A percentile compares a stretch with the other conserved stretches of the same genome.
phyloP scores from a whole-genome alignment of 106 monocot genomes.

The Allium sativum region DNA sequence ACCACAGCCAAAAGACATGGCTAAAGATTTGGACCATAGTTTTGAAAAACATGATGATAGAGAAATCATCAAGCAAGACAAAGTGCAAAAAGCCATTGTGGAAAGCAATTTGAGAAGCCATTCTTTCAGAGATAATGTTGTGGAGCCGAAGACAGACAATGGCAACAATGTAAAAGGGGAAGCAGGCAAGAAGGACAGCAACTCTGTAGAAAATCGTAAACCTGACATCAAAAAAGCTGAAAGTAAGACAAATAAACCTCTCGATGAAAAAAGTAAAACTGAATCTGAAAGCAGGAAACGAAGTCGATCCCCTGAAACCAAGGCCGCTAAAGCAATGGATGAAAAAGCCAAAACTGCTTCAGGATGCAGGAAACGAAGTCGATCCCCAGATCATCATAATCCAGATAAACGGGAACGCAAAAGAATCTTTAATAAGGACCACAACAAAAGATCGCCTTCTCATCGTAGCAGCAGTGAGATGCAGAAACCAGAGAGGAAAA shows the following conservation, averaged over 20 bases:
- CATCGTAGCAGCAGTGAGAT: not conserved
- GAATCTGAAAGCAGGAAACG: too few species aligned
- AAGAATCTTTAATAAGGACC: not conserved
- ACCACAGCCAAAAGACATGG: not conserved
- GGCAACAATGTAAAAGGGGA: too few species aligned
- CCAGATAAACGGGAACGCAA: conserved; percentile 2
- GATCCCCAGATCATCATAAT: not conserved
- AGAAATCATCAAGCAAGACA: too few species aligned
- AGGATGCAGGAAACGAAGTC: conserved; percentile 6
- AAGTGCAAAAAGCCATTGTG: too few species aligned
- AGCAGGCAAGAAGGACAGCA: too few species aligned
- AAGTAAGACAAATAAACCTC: not conserved
- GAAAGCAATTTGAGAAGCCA: too few species aligned
- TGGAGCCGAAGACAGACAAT: too few species aligned
- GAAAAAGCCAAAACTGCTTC: not conserved
- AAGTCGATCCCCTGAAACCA: not conserved
- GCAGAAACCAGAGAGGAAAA: conserved; percentile 8
- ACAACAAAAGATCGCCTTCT: too few species aligned
- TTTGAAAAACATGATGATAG: not conserved
- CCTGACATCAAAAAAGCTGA: not conserved
- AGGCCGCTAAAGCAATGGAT: not conserved
- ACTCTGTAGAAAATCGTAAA: too few species aligned
- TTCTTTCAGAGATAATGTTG: too few species aligned
- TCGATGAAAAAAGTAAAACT: too few species aligned
- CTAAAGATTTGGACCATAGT: not conserved